Conservation (phyloP, 2,329 filamentous ascomycete species). For the Kalmusia sp. region DNA sequence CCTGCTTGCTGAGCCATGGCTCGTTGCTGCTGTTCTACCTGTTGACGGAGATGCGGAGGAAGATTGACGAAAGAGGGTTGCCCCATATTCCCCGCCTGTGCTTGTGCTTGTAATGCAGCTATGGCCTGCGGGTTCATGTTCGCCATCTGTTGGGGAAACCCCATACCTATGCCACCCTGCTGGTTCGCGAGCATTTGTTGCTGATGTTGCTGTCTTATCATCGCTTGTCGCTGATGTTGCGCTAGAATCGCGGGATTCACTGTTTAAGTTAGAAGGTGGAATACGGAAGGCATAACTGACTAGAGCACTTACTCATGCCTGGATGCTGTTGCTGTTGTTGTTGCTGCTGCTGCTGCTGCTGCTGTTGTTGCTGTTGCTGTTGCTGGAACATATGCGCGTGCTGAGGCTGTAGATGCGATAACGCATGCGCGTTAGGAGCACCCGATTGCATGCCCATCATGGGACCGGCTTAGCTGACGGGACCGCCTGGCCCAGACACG, state of each 20-base stretch:
- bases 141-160: conserved; percentile 52
- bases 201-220: conserved; percentile 61
- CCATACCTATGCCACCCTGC: conserved; percentile 61
- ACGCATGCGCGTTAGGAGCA: conserved; percentile 69
- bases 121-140: conserved; percentile 3
- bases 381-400: conserved; percentile 64
- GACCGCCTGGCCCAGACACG: conserved; percentile 73
- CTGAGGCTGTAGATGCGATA: conserved; percentile 74
- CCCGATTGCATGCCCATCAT: conserved; percentile 82
- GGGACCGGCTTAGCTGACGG: conserved; percentile 71
- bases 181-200: conserved; percentile 59
- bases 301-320: conserved; percentile 43
- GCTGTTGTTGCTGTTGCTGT: conserved; percentile 52
- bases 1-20: conserved; percentile 48
- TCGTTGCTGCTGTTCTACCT: conserved; percentile 55
- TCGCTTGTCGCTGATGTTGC: conserved; percentile 54
- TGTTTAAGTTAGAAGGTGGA: conserved; percentile 11
- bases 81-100: conserved; percentile 34
- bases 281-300: no score
- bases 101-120: conserved; percentile 26
- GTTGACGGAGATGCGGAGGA: conserved; percentile 49
- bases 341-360: conserved; percentile 46
- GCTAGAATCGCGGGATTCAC: conserved; percentile 48
- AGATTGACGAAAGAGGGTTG: conserved; percentile 35
- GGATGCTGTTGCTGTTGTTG: conserved; percentile 52